Conservation (phyloP, 192 early-diverging fungal species). For the Backusella liffmaniae region DNA sequence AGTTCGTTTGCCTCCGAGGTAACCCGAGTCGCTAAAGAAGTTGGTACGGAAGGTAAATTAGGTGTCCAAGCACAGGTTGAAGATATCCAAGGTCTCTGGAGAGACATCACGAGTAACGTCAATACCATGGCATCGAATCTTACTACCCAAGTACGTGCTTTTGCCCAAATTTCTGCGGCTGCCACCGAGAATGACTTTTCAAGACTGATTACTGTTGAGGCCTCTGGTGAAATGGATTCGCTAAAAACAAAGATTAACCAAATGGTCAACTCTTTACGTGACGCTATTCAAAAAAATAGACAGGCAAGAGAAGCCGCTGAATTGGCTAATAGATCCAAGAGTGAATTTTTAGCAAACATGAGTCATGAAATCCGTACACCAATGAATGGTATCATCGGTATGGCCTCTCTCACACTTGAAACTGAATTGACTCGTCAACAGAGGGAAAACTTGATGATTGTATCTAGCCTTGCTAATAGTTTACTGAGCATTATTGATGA, state of each 20-base stretch:
- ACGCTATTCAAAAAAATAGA: conserved; percentile 76
- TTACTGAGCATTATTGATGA: conserved; percentile 80
- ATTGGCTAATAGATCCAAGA: conserved; percentile 82
- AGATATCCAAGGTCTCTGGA: conserved; percentile 63
- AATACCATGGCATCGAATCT: conserved; percentile 74
- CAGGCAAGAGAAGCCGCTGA: conserved; percentile 79
- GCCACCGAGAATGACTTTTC: conserved; percentile 72
- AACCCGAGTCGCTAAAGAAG: conserved; percentile 49
- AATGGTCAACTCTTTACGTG: conserved; percentile 78
- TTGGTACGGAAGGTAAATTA: conserved; percentile 56
- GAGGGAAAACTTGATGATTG: conserved; percentile 81
- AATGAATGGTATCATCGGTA: conserved; percentile 81
- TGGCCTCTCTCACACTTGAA: conserved; percentile 72
- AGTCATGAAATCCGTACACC: conserved; percentile 77
- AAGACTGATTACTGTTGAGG: conserved; percentile 75
- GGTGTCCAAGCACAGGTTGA: conserved; percentile 53
- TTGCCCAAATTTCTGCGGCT: conserved; percentile 74
- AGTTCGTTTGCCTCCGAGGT: conserved; percentile 60
- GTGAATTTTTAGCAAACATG: conserved; percentile 67
- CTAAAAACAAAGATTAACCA: conserved; percentile 84
- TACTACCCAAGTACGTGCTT: conserved; percentile 81
- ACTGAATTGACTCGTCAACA: conserved; percentile 80
- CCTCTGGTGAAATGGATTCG: conserved; percentile 82
- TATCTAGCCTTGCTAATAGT: conserved; percentile 69
- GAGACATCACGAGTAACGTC: conserved; percentile 63